phyloP scores from a whole-genome alignment of 768 basidiomycete species.

The Russula sp. region DNA sequence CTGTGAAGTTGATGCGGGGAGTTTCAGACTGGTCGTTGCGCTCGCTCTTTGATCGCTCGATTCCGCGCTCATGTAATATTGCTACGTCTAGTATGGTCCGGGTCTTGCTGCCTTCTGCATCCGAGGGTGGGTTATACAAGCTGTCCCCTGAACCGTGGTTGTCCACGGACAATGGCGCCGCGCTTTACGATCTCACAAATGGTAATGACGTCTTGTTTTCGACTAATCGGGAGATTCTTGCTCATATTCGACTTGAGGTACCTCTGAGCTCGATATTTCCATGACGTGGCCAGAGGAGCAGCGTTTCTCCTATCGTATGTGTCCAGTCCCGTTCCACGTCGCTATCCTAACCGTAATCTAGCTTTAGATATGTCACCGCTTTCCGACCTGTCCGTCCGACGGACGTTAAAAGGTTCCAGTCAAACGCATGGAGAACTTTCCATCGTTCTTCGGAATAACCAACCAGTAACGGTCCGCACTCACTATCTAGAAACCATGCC shows the following conservation, averaged over 20 bases:
- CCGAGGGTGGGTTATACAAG: slow-evolving; percentile 36
- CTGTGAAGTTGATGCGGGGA: background rate
- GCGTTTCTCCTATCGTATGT: slow-evolving; percentile 56
- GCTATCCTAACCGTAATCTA: slow-evolving; percentile 29
- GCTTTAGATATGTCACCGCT: slow-evolving; percentile 43
- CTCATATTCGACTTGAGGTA: slow-evolving; percentile 27
- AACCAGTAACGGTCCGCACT: slow-evolving; percentile 43
- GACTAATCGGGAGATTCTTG: background rate
- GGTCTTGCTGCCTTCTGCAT: slow-evolving; percentile 43
- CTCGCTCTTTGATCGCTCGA: slow-evolving; percentile 62
- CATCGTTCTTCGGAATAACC: slow-evolving; percentile 62
- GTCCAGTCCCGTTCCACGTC: background rate
- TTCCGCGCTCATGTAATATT: slow-evolving; percentile 67
- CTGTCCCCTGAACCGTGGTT: slow-evolving; percentile 53
- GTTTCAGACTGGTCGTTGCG: slow-evolving; percentile 69
- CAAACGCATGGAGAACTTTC: slow-evolving; percentile 76
- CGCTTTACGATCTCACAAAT: slow-evolving; percentile 48
- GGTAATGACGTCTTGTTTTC: slow-evolving; percentile 40
- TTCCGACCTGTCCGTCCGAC: slow-evolving; percentile 58
- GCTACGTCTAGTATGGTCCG: slow-evolving; percentile 56
- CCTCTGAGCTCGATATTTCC: slow-evolving; percentile 50
- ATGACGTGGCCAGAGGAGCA: slow-evolving; percentile 53
- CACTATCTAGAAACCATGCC: slow-evolving; percentile 91
- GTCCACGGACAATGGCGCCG: slow-evolving; percentile 37
- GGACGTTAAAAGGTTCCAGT: slow-evolving; percentile 68